phyloP scores from a whole-genome alignment of 805 yeast genomes.

The Wickerhamomyces bovis region DNA sequence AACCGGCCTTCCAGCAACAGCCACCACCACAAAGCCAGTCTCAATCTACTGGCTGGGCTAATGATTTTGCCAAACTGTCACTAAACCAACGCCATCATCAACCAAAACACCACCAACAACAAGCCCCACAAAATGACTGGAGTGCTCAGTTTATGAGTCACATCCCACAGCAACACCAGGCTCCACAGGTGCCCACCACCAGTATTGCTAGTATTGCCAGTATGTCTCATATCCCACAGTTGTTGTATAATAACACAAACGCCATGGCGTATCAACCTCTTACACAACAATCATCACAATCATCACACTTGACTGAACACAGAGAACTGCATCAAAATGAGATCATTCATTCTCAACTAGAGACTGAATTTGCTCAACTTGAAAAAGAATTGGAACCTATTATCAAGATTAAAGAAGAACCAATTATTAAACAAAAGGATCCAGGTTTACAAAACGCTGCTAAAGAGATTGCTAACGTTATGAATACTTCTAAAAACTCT shows the following conservation, averaged over 20 bases:
- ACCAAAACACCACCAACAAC: slow-evolving; percentile 6
- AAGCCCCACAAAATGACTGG: slow-evolving; percentile 7
- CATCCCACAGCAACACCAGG: slow-evolving; percentile 2
- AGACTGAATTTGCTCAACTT: slow-evolving; percentile 11
- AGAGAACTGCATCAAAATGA: slow-evolving; percentile 14
- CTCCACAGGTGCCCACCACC: background rate
- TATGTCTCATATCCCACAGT: slow-evolving; percentile 2
- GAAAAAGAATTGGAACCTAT: slow-evolving; percentile 4
- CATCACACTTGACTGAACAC: slow-evolving; percentile 18
- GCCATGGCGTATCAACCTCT: slow-evolving; percentile 5
- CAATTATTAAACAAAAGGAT: background rate
- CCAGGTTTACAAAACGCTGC: slow-evolving; percentile 23
- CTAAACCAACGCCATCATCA: slow-evolving; percentile 3
- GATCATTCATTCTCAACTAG: slow-evolving; percentile 12
- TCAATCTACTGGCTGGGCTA: slow-evolving; percentile 18
- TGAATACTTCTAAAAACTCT: slow-evolving; percentile 11
- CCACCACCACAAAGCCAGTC: background rate
- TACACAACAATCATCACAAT: slow-evolving; percentile 2
- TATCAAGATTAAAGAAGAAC: background rate
- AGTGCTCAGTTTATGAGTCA: slow-evolving; percentile 13
- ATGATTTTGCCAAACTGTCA: slow-evolving; percentile 17
- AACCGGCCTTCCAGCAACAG: slow-evolving; percentile 1
- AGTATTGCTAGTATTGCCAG: too few species aligned
- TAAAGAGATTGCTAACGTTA: slow-evolving; percentile 20
- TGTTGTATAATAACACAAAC: slow-evolving; percentile 3